Evolutionary conservation across 805 yeast genomes (phyloP).

Genomic region (Metschnikowia matae): DNA sequence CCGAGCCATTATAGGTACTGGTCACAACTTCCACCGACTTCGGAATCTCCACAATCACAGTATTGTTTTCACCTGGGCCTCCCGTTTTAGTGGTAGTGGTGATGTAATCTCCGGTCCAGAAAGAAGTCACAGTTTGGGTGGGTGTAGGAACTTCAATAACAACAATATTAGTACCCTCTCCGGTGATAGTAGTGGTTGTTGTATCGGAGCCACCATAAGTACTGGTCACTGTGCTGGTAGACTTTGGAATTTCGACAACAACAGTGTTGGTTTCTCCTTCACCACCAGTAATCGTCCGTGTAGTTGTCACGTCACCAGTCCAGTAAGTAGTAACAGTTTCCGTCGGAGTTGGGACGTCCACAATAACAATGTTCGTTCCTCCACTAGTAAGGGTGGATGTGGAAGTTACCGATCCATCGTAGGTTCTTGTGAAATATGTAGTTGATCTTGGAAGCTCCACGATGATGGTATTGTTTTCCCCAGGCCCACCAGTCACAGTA

Average conservation of each 20-base stretch:
- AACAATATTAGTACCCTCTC: background rate
- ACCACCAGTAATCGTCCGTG: constrained; percentile 5
- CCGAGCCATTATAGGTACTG: background rate
- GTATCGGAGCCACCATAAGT: constrained; percentile 10
- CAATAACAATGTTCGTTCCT: constrained; percentile 11
- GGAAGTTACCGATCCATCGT: constrained; percentile 4
- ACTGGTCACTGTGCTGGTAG: constrained; percentile 3
- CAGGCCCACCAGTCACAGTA: constrained; percentile 5
- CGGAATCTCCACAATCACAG: background rate
- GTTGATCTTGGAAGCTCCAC: constrained; percentile 9
- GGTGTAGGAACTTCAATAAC: constrained; percentile 17
- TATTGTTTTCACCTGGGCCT: too few species aligned
- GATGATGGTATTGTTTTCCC: too few species aligned
- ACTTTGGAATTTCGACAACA: constrained; percentile 7
- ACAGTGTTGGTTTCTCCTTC: constrained; percentile 14
- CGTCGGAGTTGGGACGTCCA: constrained; percentile 4
- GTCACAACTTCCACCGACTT: too few species aligned
- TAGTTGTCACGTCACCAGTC: constrained; percentile 2
- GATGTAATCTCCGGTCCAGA: too few species aligned
- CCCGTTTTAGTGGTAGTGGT: too few species aligned
- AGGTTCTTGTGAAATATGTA: constrained; percentile 15
- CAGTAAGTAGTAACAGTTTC: constrained; percentile 3
- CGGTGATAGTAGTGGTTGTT: constrained; percentile 7
- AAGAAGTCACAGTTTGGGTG: too few species aligned
- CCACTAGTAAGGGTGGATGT: constrained; percentile 11